Evolutionary conservation across 2,329 filamentous ascomycete genomes (phyloP), one percentile per base, ranked within the genome.

Genomic region (Cladophialophora bantiana): DNA sequence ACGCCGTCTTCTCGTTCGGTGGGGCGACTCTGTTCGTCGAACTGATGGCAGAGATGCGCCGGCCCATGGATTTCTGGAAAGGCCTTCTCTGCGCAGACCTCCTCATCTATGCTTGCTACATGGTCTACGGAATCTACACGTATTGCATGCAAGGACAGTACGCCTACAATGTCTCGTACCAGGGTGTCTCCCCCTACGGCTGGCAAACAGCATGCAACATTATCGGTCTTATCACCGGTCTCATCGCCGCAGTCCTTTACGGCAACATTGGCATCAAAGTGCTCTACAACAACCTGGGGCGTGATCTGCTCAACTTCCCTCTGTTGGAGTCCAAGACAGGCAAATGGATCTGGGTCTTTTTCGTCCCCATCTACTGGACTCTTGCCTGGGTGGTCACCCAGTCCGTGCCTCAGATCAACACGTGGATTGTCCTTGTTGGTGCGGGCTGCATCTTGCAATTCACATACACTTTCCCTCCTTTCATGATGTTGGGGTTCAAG

Each of bases 1-100:
- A 85, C 55, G 83, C 81, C 9, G 85, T 88, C 4, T 85, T 84
- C 60, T 82, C 85, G 0, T 88, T 88, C 68, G 85, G 85, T n/a
- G 86, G 86, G 3, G 83, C 84, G 2, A 83, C 85, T 74, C 76
- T 88, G 7, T 88, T 88, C 73, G 80, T 82, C 35, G 84, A 86
- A 61, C 84, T 88, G 70, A 80, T 88, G 77, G 81, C 85, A 10
- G 83, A 85, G 68, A 84, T 84, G 83, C 77, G 78, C 34, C 77
- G 79, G 15, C 82, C 83, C 9, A 77, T 74, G 62, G 82, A 84
- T 67, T 84, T 84, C 72, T 81, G 80, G 77, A 84, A 84, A 65
- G 80, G 76, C 9, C 73, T 84, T 61, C 73, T 81, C 66, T 74
- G 76, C 45, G 82, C 82, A 2, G 76, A 84, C 53, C 74, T 79